Percentiles rank a stretch among this genome's conserved stretches.
These are phyloP conservation scores for Aureobasidium melanogenum DNA, from an alignment of 2,329 filamentous ascomycete genomes.

Conservation along the genomic window DNA sequence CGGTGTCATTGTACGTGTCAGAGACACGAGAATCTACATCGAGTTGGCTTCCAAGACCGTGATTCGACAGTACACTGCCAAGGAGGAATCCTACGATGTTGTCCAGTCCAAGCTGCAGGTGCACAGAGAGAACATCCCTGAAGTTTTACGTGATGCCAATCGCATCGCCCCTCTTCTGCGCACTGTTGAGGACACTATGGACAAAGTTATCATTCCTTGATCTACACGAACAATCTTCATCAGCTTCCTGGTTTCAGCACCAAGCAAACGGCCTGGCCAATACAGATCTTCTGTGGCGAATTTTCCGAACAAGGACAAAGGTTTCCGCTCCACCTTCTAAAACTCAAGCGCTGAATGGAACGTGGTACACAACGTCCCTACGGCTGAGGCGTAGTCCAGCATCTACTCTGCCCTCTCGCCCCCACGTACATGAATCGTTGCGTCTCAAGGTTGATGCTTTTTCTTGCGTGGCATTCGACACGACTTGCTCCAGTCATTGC, in stretches of 20 bases:
- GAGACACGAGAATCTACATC: conserved; percentile 85
- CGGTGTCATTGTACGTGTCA: conserved; percentile 74
- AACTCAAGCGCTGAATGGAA: neutral
- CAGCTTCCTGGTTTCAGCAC: neutral
- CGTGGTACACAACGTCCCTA: neutral
- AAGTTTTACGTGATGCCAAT: conserved; percentile 72
- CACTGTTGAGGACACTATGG: conserved; percentile 59
- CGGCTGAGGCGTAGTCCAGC: neutral
- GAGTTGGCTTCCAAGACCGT: conserved; percentile 75
- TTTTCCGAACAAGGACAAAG: neutral
- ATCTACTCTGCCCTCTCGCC: neutral
- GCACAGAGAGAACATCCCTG: conserved; percentile 63
- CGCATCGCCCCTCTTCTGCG: conserved; percentile 60
- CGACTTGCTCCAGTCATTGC: neutral
- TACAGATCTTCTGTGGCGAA: neutral
- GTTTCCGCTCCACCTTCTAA: neutral
- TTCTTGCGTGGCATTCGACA: neutral
- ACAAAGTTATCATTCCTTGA: conserved; percentile 28
- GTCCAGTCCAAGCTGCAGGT: conserved; percentile 52
- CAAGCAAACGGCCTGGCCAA: neutral
- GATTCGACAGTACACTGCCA: conserved; percentile 81
- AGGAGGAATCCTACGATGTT: conserved; percentile 70
- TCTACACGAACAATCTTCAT: neutral
- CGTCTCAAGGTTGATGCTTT: neutral
- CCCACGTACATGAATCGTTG: neutral